These are phyloP conservation scores for Vitis hybrid DNA, from an alignment of 177 flowering plant genomes.

Conservation along the genomic window DNA sequence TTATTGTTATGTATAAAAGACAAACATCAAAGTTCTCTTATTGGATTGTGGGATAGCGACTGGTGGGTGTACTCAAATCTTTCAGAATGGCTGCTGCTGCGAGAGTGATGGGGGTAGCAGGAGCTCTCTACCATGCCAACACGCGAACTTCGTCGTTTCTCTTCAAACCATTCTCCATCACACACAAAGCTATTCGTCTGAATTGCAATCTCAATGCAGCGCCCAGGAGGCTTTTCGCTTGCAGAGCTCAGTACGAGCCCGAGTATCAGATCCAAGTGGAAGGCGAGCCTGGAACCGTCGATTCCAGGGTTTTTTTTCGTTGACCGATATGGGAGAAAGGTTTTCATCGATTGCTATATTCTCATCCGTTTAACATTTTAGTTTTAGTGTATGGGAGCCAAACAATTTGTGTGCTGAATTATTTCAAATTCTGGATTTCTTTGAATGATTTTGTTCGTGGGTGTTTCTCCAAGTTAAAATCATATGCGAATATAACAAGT, in stretches of 20 bases:
- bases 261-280: conserved; percentile 62
- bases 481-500: no score
- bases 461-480: no score
- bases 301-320: conserved; percentile 75
- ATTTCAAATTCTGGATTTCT: no score
- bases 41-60: no score
- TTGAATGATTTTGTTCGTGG: no score
- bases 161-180: background rate
- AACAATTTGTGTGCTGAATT: background rate
- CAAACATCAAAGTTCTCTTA: no score
- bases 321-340: conserved; percentile 83
- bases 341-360: conserved; percentile 9
- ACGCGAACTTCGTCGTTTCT: background rate
- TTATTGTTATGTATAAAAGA: no score
- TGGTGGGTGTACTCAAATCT: no score
- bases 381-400: background rate
- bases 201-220: background rate
- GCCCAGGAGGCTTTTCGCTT: conserved; percentile 48
- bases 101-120: background rate
- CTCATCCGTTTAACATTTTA: no score
- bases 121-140: no score
- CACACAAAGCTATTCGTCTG: conserved; percentile 1
- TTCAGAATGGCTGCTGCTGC: conserved; percentile 9
- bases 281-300: conserved; percentile 86
- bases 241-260: conserved; percentile 70